Evolutionary conservation across 2,329 filamentous ascomycete species (phyloP).

Genomic region (Colletotrichum cordylinicola): DNA sequence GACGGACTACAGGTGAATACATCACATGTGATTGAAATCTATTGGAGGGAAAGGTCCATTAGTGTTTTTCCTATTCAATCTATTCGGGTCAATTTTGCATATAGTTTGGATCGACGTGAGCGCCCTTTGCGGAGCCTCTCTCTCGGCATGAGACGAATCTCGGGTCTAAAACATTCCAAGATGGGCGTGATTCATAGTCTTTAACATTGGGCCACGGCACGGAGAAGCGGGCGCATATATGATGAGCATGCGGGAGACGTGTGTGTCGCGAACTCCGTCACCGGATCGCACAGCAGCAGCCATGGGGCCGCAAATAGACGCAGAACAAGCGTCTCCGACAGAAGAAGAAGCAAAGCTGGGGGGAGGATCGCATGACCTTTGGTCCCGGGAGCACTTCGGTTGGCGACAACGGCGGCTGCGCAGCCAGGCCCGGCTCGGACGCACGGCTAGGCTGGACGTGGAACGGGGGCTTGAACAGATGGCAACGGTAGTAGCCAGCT

Average conservation of each 20-base stretch:
- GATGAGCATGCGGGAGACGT: background rate
- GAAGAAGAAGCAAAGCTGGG: background rate
- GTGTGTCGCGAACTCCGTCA: background rate
- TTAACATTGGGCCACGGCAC: background rate
- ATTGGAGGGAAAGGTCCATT: background rate
- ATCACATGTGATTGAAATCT: background rate
- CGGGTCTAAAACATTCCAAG: background rate
- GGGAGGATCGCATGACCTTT: background rate
- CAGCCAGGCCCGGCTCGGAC: background rate
- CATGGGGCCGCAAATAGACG: background rate
- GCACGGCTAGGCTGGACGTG: background rate
- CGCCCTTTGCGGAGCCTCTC: background rate
- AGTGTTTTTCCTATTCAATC: background rate
- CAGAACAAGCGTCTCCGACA: background rate
- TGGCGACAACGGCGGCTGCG: background rate
- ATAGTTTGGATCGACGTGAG: background rate
- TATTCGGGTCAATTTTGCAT: background rate
- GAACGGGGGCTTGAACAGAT: background rate
- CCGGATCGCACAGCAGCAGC: background rate
- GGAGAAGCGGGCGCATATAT: background rate
- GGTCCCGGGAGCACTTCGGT: background rate
- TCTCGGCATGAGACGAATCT: background rate
- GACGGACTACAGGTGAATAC: background rate
- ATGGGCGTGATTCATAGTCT: background rate
- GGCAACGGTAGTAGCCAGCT: background rate